Percentiles rank a stretch among this genome's conserved stretches.
Conservation (phyloP, 2,329 filamentous ascomycete genomes). For the Colletotrichum cordylinicola region DNA sequence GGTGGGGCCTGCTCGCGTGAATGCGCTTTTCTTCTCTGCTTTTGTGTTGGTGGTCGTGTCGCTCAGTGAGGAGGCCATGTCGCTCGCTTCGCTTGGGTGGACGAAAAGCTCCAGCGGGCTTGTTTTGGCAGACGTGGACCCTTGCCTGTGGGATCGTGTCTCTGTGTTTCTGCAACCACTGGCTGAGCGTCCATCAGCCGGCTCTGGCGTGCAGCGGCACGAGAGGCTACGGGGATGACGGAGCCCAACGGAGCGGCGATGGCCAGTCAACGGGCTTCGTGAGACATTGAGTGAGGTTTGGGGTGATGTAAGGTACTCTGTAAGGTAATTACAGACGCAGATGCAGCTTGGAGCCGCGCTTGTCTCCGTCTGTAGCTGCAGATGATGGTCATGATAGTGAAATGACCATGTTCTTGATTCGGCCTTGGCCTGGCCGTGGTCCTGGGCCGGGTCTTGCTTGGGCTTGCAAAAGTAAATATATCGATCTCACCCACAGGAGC, state of each 20-base stretch:
- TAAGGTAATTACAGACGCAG: background rate
- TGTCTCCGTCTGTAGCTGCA: background rate
- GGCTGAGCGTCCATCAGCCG: background rate
- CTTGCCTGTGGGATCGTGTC: constrained; percentile 17
- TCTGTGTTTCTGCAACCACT: constrained; percentile 14
- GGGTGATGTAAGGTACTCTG: background rate
- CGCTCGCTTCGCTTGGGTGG: background rate
- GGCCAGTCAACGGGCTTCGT: constrained; percentile 16
- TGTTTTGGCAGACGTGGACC: constrained; percentile 8
- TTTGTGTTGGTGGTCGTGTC: background rate
- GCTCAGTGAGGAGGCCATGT: background rate
- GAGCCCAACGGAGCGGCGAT: constrained; percentile 1
- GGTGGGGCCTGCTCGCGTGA: background rate
- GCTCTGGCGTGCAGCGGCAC: constrained; percentile 6
- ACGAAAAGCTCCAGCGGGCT: background rate
- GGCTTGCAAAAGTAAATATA: constrained; percentile 23
- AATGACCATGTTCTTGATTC: background rate
- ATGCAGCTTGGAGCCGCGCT: background rate
- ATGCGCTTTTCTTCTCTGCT: background rate
- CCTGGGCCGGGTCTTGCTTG: background rate
- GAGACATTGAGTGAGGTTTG: constrained; percentile 6
- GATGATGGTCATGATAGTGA: background rate
- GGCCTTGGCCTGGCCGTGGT: background rate
- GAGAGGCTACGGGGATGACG: background rate
- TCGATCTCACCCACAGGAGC: constrained; percentile 1